Conservation (phyloP, 2,329 filamentous ascomycete genomes). For the Alternaria postmessia region DNA sequence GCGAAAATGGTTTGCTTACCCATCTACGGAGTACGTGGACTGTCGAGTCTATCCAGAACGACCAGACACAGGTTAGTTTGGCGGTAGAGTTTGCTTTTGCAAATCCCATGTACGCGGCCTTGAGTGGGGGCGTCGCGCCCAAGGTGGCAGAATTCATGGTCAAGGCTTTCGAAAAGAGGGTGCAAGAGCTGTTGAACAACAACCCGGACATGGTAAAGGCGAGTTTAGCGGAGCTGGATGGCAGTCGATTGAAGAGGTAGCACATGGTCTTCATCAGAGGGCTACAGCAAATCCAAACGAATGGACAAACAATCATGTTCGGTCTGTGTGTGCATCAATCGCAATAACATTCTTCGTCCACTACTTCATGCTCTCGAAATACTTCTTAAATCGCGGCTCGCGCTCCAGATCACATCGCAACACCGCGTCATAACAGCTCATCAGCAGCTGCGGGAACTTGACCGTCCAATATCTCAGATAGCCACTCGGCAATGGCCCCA, state of each 20-base stretch:
- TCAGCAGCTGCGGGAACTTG: conserved; percentile 78
- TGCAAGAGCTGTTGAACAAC: conserved; percentile 62
- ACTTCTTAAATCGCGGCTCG: conserved; percentile 17
- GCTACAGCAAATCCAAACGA: neutral
- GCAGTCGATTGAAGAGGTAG: conserved; percentile 32
- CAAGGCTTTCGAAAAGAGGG: conserved; percentile 87
- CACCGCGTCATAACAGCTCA: conserved; percentile 72
- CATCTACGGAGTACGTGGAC: conserved; percentile 76
- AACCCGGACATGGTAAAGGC: conserved; percentile 34
- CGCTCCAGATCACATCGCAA: conserved; percentile 15
- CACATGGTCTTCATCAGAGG: neutral
- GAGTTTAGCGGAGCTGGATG: conserved; percentile 37
- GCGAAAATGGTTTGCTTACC: conserved; percentile 63
- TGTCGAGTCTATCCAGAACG: conserved; percentile 56
- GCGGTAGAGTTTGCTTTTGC: conserved; percentile 83
- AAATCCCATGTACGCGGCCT: conserved; percentile 84
- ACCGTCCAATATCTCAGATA: conserved; percentile 86
- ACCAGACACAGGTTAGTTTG: conserved; percentile 77
- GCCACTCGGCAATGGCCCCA: conserved; percentile 78
- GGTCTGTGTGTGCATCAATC: neutral
- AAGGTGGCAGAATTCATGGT: conserved; percentile 90
- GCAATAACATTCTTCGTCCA: neutral
- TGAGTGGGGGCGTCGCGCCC: conserved; percentile 82
- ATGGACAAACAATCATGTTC: neutral
- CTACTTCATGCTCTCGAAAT: conserved; percentile 16